A percentile compares a stretch with the other conserved stretches of the same genome.
These are phyloP conservation scores for Leccinum variabile DNA, from an alignment of 1,284 basidiomycete genomes.

Conservation along the genomic window DNA sequence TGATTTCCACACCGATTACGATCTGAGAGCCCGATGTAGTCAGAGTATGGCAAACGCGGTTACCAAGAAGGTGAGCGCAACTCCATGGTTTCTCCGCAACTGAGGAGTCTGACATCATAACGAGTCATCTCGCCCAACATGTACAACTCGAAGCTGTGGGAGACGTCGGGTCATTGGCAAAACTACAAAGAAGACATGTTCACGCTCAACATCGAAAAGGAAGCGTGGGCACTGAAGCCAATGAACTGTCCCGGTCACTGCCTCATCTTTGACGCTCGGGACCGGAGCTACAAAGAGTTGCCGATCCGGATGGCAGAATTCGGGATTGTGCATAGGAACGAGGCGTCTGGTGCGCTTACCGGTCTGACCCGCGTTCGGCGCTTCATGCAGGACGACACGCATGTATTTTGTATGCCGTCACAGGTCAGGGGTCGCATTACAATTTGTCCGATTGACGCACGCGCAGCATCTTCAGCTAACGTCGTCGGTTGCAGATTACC, in stretches of 20 bases:
- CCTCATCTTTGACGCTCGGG: slow-evolving; percentile 92
- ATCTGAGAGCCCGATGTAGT: slow-evolving; percentile 38
- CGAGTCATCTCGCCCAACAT: slow-evolving; percentile 97
- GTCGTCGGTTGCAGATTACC: slow-evolving; percentile 60
- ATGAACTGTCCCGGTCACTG: slow-evolving; percentile 99
- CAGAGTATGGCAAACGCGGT: slow-evolving; percentile 83
- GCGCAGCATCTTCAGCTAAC: background rate
- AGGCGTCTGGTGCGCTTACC: slow-evolving; percentile 92
- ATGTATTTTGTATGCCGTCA: slow-evolving; percentile 95
- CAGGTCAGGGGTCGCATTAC: slow-evolving; percentile 52
- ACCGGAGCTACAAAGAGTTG: slow-evolving; percentile 93
- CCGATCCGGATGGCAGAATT: slow-evolving; percentile 99
- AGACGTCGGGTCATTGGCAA: slow-evolving; percentile 98
- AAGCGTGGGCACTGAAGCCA: slow-evolving; percentile 92
- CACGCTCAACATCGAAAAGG: slow-evolving; percentile 90
- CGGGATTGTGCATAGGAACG: slow-evolving; percentile 96
- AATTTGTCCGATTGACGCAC: background rate
- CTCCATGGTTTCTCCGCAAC: background rate
- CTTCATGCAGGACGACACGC: slow-evolving; percentile 97
- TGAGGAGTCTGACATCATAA: slow-evolving; percentile 14
- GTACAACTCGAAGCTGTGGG: slow-evolving; percentile 96
- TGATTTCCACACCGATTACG: background rate
- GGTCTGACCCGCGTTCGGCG: slow-evolving; percentile 93
- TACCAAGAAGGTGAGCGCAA: slow-evolving; percentile 72
- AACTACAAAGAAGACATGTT: slow-evolving; percentile 99